Evolutionary conservation across 208 protist species (phyloP).

Genomic region (Crithidia sp.): DNA sequence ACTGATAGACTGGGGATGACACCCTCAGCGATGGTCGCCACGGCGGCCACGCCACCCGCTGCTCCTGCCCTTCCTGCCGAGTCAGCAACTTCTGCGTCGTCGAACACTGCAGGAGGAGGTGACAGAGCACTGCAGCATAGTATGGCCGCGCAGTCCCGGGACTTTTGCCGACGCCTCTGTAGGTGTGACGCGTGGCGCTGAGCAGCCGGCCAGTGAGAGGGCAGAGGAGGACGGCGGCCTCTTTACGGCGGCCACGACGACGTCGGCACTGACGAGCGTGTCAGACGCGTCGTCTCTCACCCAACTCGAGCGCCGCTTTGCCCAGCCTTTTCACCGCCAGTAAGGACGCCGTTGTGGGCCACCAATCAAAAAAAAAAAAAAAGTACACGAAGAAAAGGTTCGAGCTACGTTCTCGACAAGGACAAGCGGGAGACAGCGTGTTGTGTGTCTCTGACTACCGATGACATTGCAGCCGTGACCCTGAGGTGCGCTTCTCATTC

Average conservation of each 20-base stretch:
- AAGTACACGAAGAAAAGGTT: too few relatives aligned
- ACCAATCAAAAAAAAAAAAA: neutral
- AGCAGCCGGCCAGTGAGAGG: neutral
- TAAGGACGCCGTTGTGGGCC: neutral
- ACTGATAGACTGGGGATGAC: too few relatives aligned
- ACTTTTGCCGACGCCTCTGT: neutral
- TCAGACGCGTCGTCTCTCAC: constrained; percentile 35
- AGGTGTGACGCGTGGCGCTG: neutral
- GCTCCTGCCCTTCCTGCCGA: too few relatives aligned
- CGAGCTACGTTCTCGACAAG: too few relatives aligned
- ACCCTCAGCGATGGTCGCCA: too few relatives aligned
- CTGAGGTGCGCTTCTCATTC: too few relatives aligned
- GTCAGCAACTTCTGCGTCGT: too few relatives aligned
- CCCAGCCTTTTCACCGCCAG: constrained; percentile 18
- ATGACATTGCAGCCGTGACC: too few relatives aligned
- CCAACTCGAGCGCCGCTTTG: constrained; percentile 26
- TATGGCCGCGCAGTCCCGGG: too few relatives aligned
- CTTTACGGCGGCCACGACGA: constrained; percentile 3
- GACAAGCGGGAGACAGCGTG: too few relatives aligned
- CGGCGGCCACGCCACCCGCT: too few relatives aligned
- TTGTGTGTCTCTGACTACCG: too few relatives aligned
- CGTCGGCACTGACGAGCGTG: constrained; percentile 17
- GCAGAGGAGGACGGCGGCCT: neutral
- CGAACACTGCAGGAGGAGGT: neutral
- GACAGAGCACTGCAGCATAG: neutral